Evolutionary conservation across 2,329 filamentous ascomycete species (phyloP).

Genomic region (Fusarium dimerum): DNA sequence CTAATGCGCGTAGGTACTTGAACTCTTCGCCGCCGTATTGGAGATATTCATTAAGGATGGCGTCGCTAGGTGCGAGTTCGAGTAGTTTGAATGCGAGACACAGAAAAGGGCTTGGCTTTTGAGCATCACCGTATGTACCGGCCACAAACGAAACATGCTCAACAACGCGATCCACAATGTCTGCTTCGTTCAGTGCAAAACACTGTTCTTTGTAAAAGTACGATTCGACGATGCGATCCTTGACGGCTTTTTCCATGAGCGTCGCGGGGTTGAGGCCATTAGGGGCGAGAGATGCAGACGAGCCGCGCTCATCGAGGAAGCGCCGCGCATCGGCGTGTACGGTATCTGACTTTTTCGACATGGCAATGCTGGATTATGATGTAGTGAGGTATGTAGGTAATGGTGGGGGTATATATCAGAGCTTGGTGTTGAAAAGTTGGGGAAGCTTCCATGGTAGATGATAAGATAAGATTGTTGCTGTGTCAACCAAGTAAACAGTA

Average conservation of each 20-base stretch:
- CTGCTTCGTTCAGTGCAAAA: slow-evolving; percentile 85
- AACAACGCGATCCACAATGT: slow-evolving; percentile 85
- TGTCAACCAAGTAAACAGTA: slow-evolving; percentile 36
- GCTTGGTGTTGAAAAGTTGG: slow-evolving; percentile 23
- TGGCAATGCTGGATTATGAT: slow-evolving; percentile 19
- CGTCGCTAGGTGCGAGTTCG: slow-evolving; percentile 79
- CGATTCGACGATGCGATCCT: slow-evolving; percentile 90
- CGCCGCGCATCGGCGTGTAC: slow-evolving; percentile 77
- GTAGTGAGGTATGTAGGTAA: slow-evolving; percentile 12
- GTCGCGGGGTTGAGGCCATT: slow-evolving; percentile 93
- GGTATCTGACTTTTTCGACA: slow-evolving; percentile 48
- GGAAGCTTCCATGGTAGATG: slow-evolving; percentile 14
- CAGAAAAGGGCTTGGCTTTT: slow-evolving; percentile 89
- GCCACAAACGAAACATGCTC: slow-evolving; percentile 81
- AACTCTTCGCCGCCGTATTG: slow-evolving; percentile 73
- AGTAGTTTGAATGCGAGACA: slow-evolving; percentile 94
- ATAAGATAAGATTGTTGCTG: slow-evolving; percentile 46
- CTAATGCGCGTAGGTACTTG: slow-evolving; percentile 86
- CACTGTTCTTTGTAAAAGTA: slow-evolving; percentile 99
- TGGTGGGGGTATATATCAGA: slow-evolving; percentile 9
- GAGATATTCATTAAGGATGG: slow-evolving; percentile 79
- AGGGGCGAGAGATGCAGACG: slow-evolving; percentile 71
- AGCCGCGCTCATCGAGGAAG: slow-evolving; percentile 90
- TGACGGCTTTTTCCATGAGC: slow-evolving; percentile 92
- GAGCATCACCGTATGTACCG: slow-evolving; percentile 80